phyloP scores from a whole-genome alignment of 495 filamentous ascomycete genomes.

The Xylaria nigripes region DNA sequence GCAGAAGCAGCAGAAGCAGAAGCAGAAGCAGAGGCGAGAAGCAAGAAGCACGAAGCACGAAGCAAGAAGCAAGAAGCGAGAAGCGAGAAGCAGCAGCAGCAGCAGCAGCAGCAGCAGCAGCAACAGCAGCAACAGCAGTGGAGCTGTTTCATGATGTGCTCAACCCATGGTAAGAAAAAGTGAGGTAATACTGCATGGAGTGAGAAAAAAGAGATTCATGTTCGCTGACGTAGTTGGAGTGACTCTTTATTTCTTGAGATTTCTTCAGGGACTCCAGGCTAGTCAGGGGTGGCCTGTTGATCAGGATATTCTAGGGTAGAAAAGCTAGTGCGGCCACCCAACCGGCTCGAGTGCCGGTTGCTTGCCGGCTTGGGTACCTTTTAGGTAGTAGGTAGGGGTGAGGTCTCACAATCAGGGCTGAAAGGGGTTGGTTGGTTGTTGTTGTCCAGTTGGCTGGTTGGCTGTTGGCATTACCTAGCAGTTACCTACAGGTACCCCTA shows the following conservation, averaged over 20 bases:
- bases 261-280: background rate
- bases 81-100: too few species aligned
- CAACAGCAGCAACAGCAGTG: background rate
- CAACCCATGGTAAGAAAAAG: background rate
- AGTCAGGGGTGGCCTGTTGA: background rate
- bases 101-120: too few species aligned
- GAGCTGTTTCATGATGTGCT: background rate
- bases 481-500: background rate
- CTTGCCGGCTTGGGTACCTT: background rate
- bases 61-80: too few species aligned
- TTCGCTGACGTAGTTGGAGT: background rate
- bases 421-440: background rate
- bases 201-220: background rate
- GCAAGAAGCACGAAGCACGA: too few species aligned
- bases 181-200: background rate
- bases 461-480: background rate
- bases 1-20: too few species aligned
- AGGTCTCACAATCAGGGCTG: background rate
- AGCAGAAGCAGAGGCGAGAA: too few species aligned
- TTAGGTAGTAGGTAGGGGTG: background rate
- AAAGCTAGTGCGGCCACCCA: background rate
- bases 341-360: background rate
- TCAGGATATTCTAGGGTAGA: background rate
- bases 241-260: too few species aligned
- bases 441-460: background rate